These are phyloP conservation scores for Penicillium capsulatum DNA, from an alignment of 2,329 filamentous ascomycete genomes.

Conservation along the genomic window DNA sequence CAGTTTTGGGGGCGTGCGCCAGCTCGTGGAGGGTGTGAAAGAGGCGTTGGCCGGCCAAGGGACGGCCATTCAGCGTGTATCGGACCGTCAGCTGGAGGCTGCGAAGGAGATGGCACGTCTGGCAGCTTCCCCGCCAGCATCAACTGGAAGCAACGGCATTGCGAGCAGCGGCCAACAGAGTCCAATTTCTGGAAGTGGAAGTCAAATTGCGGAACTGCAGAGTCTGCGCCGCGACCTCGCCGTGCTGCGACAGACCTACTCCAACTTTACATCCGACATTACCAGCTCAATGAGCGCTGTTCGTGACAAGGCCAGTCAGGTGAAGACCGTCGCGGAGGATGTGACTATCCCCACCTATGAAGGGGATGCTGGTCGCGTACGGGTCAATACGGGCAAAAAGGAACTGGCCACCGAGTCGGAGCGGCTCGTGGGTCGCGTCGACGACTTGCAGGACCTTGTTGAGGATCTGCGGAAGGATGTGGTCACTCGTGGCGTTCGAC, in stretches of 20 bases:
- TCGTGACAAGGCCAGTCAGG: slow-evolving; percentile 71
- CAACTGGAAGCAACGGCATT: slow-evolving; percentile 23
- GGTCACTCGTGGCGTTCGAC: slow-evolving; percentile 84
- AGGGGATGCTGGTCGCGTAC: slow-evolving; percentile 74
- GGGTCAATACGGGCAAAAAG: slow-evolving; percentile 84
- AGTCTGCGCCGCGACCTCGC: slow-evolving; percentile 82
- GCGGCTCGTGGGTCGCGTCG: slow-evolving; percentile 82
- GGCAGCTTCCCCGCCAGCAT: slow-evolving; percentile 46
- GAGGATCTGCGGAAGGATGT: slow-evolving; percentile 98
- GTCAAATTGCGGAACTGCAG: slow-evolving; percentile 73
- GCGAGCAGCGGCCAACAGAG: slow-evolving; percentile 23
- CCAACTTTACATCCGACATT: slow-evolving; percentile 83
- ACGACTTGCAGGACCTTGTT: slow-evolving; percentile 94
- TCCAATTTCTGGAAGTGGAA: slow-evolving; percentile 44
- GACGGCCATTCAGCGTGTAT: slow-evolving; percentile 75
- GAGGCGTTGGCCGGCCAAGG: slow-evolving; percentile 80
- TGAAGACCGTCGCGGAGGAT: slow-evolving; percentile 72
- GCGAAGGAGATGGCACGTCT: slow-evolving; percentile 77
- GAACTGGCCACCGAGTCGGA: slow-evolving; percentile 82
- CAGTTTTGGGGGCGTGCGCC: slow-evolving; percentile 72
- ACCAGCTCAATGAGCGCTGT: slow-evolving; percentile 81
- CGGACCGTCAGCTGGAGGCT: slow-evolving; percentile 83
- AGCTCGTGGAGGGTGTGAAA: slow-evolving; percentile 80
- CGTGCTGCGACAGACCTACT: slow-evolving; percentile 87
- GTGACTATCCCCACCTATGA: slow-evolving; percentile 67